These are phyloP conservation scores for Colletotrichum tropicale DNA, from an alignment of 2,329 filamentous ascomycete species.

Conservation along the genomic window DNA sequence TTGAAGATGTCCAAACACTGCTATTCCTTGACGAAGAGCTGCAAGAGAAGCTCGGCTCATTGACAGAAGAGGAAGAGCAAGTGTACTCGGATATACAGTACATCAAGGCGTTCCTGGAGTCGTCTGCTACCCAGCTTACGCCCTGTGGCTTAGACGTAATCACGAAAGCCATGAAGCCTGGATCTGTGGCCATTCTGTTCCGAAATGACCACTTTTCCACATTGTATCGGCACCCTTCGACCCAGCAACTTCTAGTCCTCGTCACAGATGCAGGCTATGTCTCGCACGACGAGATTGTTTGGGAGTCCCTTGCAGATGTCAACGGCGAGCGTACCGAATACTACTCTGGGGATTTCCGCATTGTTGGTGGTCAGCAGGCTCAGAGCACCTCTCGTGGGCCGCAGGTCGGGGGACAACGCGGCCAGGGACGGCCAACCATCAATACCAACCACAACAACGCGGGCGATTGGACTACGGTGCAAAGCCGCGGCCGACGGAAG, in stretches of 20 bases:
- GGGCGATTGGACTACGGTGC: conserved; percentile 62
- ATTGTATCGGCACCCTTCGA: conserved; percentile 84
- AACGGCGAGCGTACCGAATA: conserved; percentile 84
- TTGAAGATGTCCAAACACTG: conserved; percentile 90
- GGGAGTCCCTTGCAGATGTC: conserved; percentile 91
- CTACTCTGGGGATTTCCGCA: conserved; percentile 87
- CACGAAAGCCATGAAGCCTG: conserved; percentile 71
- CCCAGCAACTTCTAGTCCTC: conserved; percentile 76
- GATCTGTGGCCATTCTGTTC: conserved; percentile 88
- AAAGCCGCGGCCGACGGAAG: conserved; percentile 23
- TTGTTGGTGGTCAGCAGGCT: conserved; percentile 67
- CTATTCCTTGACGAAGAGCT: conserved; percentile 90
- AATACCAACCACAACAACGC: background rate
- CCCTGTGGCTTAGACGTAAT: conserved; percentile 80
- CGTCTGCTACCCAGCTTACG: conserved; percentile 87
- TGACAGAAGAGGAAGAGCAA: conserved; percentile 76
- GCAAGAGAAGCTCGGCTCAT: conserved; percentile 75
- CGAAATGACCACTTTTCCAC: conserved; percentile 98
- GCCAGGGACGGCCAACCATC: background rate
- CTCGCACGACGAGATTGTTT: conserved; percentile 87
- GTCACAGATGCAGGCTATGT: conserved; percentile 94
- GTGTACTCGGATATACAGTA: conserved; percentile 82
- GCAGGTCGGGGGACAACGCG: background rate
- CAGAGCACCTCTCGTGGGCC: conserved; percentile 5
- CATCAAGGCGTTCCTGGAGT: conserved; percentile 82